Evolutionary conservation across 2,329 filamentous ascomycete species (phyloP), one percentile per base, ranked within the genome.

Genomic region (Penicillium sp.): DNA sequence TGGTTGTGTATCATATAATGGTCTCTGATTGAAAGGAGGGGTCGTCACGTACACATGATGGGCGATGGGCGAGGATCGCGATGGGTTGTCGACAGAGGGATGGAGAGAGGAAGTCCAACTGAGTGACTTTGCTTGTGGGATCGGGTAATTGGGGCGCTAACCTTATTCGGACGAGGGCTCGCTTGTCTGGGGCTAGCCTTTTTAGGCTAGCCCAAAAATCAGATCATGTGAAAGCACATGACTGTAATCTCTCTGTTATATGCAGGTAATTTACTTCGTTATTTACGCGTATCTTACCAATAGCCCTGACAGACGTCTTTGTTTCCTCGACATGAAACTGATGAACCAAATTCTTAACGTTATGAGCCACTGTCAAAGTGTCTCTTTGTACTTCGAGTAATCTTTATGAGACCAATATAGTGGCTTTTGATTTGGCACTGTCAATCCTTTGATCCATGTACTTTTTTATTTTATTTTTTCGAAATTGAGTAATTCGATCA

Each of bases 11-110:
- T 26, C 47, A 55, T 50, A 45, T 14, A 33, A 51, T 33, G 40
- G 41, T 58, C 47, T 49, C 46, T 41, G 48, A 58, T 37, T 38
- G 50, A 59, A 49, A 56, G 47, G 53, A 51, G 55, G 59, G 59
- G 56, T 54, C 49, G 54, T 47, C 58, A 78, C 76, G 66, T 78
- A 78, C 76, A 78, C 76, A 78, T 78, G 75, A 75, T 78, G 75
- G 76, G 76, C 76, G 73, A 75, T 74, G 69, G 63, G 72, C 67
- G 72, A 69, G 68, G 59, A 68, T 71, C 71, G 71, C 72, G 66
- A 67, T 72, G 63, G 59, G 58, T 72, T 75, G 73, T 74, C 72
- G 73, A 72, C 72, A 68, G 64, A 72, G 67, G 67, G 65, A 68
- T 73, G 69, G 66, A 66, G 68, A 67, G 63, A 72, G 61, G 66